phyloP scores from a whole-genome alignment of 192 early-diverging fungal species.

The Coemansia sp. region DNA sequence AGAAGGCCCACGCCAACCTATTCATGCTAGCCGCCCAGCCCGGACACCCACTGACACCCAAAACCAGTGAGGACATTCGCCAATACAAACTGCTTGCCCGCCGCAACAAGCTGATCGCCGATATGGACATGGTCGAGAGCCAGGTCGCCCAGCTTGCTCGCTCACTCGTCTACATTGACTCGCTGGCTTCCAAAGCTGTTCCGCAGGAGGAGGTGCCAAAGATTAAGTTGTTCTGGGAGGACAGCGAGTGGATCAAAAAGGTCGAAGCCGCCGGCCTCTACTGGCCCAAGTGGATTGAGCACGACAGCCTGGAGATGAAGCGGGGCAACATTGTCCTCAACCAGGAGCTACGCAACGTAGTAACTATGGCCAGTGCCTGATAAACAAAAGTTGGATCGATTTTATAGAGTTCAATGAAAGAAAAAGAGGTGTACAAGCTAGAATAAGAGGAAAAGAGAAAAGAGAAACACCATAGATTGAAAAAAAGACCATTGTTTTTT shows the following conservation, averaged over 20 bases:
- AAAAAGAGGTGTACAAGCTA: slow-evolving; percentile 5
- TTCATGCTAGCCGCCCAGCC: slow-evolving; percentile 31
- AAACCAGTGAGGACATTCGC: slow-evolving; percentile 4
- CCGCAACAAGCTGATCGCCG: slow-evolving; percentile 23
- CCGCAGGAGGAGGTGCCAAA: background rate
- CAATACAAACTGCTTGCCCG: slow-evolving; percentile 19
- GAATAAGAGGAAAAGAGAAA: background rate
- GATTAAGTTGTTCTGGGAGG: slow-evolving; percentile 38
- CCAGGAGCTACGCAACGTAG: slow-evolving; percentile 19
- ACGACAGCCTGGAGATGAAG: slow-evolving; percentile 34
- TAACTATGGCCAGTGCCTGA: background rate
- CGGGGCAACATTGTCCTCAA: slow-evolving; percentile 47
- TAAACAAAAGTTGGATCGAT: background rate
- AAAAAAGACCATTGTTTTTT: background rate
- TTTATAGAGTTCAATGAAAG: background rate
- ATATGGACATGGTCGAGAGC: slow-evolving; percentile 42
- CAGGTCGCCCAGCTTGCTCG: slow-evolving; percentile 48
- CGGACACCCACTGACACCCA: slow-evolving; percentile 30
- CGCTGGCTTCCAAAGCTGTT: slow-evolving; percentile 6
- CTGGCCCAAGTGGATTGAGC: slow-evolving; percentile 45
- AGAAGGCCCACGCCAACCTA: slow-evolving; percentile 14
- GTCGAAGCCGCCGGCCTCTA: slow-evolving; percentile 27
- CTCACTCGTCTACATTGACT: slow-evolving; percentile 39
- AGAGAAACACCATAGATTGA: slow-evolving; percentile 11
- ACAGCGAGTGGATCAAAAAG: slow-evolving; percentile 23